Base-by-base conservation (phyloP, 2,329 filamentous ascomycete genomes). In the Grosmannia serpens region DNA sequence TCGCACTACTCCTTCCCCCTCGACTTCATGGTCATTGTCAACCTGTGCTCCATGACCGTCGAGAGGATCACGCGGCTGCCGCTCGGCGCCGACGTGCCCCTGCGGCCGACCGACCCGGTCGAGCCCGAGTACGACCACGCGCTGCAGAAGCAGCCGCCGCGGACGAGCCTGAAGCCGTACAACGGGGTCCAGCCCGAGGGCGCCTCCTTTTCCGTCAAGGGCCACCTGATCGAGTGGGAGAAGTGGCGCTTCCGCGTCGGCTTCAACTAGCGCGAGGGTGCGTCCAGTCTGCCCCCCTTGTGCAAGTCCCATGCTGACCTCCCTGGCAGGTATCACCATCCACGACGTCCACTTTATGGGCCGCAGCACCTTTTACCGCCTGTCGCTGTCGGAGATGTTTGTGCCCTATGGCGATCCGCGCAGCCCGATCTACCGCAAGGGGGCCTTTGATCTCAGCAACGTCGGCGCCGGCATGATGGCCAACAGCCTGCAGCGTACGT, bases 361-460 rank as follows among this genome's bases (percentile, higher is more conserved):
- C 47, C 77, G 85, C 20, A 82, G 79, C 47, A 73, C 89, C 33
- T 76, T 89, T 65, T 85, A 88, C 70, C 78, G 86, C 1, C 69
- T 89, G 33, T 82, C 81, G 61, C 77, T 87, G 59, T 82, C 81
- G 62, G 87, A 90, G 68, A 86, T 89, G 81, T 81, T 81, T 1
- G 83, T 87, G 0, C 62, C 62, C 15, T 89, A 88, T 63, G 84
- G 75, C 3, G 85, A 88, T 64, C 82, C 82, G 1, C 78, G 86
- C 1, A 72, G 77, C 0, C 85, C 85, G 0, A 88, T 81, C 67
- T 83, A 85, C 56, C 78, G 85, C 49, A 89, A 89, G 67, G 82
- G 85, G 57, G 86, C 85, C 0, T 88, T 89, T 64, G 86, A 89
- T 64, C 81, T 89, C 60, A 86, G 86, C 9, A 85, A 89, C 60